Evolutionary conservation across 148 eudicot genomes (phyloP), one percentile per base, ranked within the genome.

Genomic region (Heliosperma pusillum): DNA sequence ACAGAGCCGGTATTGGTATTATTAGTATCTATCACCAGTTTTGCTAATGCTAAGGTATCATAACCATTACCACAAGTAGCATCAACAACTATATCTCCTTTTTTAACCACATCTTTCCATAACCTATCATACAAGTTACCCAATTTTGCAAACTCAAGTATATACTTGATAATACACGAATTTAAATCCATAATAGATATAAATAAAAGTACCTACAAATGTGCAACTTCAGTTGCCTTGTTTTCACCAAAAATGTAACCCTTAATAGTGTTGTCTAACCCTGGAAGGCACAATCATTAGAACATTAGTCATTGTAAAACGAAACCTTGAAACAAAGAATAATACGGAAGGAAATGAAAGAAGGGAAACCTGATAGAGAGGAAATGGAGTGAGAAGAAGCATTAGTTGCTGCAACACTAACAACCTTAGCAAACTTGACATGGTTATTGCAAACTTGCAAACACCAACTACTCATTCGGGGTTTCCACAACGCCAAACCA

Each of bases 31-130:
- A 84, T 86, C 40, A 87, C 85, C 89, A 94, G 75, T 58, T 87
- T 86, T 26, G 83, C 76, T 90, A 94, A 78, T 67, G 93, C 97
- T 79, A 94, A 80, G 33, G 98, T 94, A 80, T 94, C 98, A 81
- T 88, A 70, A 67, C 98, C 98, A 76, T 91, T 94, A 74, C 98
- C 98, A 80, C 98, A 94, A 73, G 98, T 94, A 77, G 98, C 97
- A 84, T 94, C 98, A 67, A 94, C 79, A 72, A 88, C 93, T 58
- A 74, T 74, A 78, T 90, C 98, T 53, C 97, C 98, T 66, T 87
- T 88, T 70, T 69, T 84, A 70, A 91, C 78, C 17, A 94, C 83
- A 74, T 84, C 83, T 76, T 80, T 85, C 98, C 98, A 94, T 24
- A 91, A 81, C 72, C 98, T 94, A 74, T 13, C 44, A 16, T 59